Base-by-base conservation (phyloP, 202 grass and related monocot genomes). In the Bolboschoenoplectus hybrid region DNA sequence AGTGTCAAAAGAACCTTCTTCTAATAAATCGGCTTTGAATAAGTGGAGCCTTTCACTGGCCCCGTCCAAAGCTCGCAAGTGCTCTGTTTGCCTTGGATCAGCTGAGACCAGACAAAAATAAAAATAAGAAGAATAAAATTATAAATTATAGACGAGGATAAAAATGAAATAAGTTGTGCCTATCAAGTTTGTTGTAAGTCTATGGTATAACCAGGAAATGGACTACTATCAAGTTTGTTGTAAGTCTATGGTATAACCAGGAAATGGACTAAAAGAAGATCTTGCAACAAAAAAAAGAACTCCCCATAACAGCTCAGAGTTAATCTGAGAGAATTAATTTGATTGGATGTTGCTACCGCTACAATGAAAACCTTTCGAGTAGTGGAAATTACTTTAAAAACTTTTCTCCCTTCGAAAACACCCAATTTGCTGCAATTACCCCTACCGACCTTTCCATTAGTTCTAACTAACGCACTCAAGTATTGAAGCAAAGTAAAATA, bases 81-180 rank as follows among this genome's bases (percentile, higher is more conserved):
- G 86, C 51, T 84, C 67, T 5, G 44, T 84, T 83, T 84, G 84
- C 80, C 78, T 88, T 56, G 80, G 80, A 78, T 88, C 86, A 74
- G 58, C 86, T 88, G 57, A 73, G 34, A 41, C 16, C 26, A 26
- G 26, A 26, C 51, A 74, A 34, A 19, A 65, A 84, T 9, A 78
- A 26, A 39, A 77, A 11, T 10, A 58, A 39, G 7, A 65, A 47
- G 11, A 83, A 26, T 26, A 12, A 63, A 17, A 61, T 63, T 7
- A 58, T 20, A 50, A 11, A 63, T 50, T 46, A 20, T 17, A 51
- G 12, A 50, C 3, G 40, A 20, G 34, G 19, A 63, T 9, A 26
- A 55, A 44, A 49, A 62, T n/a, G 56, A 60, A 60, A 60, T 60
- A 39, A 67, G n/a, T n/a, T 14, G 14, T n/a, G 6, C 14, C 34